These are phyloP conservation scores for Termitomyces sp. DNA, from an alignment of 768 basidiomycete species.

Conservation along the genomic window DNA sequence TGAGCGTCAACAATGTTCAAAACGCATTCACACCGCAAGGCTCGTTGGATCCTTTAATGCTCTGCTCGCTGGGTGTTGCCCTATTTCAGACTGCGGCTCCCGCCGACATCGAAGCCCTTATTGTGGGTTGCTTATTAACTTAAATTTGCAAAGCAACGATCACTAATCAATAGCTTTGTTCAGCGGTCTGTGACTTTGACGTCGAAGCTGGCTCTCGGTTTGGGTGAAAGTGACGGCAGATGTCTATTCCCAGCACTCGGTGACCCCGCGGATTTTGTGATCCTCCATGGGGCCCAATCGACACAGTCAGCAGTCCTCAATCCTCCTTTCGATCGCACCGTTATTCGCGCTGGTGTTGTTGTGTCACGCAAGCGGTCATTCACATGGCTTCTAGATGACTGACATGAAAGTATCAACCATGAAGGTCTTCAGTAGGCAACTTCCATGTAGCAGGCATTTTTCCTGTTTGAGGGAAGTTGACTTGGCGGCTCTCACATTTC, in stretches of 20 bases:
- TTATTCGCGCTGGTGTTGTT: constrained; percentile 40
- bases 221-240: constrained; percentile 13
- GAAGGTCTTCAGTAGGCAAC: background rate
- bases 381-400: constrained; percentile 27
- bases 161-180: constrained; percentile 9
- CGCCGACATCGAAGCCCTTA: constrained; percentile 37
- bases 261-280: constrained; percentile 52
- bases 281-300: constrained; percentile 43
- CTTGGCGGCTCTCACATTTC: background rate
- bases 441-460: background rate
- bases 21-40: constrained; percentile 72
- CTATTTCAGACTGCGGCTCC: constrained; percentile 55
- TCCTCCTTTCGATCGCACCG: constrained; percentile 46
- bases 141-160: background rate
- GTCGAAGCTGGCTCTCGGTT: constrained; percentile 47
- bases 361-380: constrained; percentile 33
- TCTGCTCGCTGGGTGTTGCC: constrained; percentile 54
- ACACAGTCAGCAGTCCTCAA: constrained; percentile 44
- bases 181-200: constrained; percentile 49
- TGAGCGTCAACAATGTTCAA: constrained; percentile 61
- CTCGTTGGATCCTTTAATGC: constrained; percentile 52
- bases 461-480: background rate
- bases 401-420: background rate
- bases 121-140: constrained; percentile 26
- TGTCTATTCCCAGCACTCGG: constrained; percentile 33